Percentiles rank a stretch among this genome's conserved stretches.
Evolutionary conservation across 768 basidiomycete genomes (phyloP).

Genomic region (Pleurotus eryngii): DNA sequence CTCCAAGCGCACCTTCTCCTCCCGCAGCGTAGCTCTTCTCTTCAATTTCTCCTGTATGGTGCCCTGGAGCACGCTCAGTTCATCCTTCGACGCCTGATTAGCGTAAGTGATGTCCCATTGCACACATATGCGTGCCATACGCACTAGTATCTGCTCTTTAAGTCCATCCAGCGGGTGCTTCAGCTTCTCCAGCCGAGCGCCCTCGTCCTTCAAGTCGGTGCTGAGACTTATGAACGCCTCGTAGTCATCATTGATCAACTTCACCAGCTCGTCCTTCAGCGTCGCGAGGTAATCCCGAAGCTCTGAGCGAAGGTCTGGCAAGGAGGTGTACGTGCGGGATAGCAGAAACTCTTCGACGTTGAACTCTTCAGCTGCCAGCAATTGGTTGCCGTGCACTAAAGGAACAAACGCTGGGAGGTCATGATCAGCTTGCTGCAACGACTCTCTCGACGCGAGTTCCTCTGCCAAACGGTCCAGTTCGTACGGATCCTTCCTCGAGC

Average conservation of each 20-base stretch:
- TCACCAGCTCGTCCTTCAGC: conserved; percentile 91
- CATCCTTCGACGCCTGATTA: conserved; percentile 54
- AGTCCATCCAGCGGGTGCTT: conserved; percentile 65
- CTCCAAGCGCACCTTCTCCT: conserved; percentile 66
- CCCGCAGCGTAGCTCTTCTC: conserved; percentile 71
- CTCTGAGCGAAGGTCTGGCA: conserved; percentile 85
- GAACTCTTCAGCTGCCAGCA: conserved; percentile 67
- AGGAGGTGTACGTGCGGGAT: conserved; percentile 78
- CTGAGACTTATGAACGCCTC: conserved; percentile 96
- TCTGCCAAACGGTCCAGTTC: conserved; percentile 71
- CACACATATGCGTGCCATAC: conserved; percentile 19
- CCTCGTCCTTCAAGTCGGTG: conserved; percentile 87
- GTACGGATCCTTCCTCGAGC: conserved; percentile 45
- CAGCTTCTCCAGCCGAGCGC: conserved; percentile 63
- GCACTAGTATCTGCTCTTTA: conserved; percentile 64
- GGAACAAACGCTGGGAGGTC: conserved; percentile 66
- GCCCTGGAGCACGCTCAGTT: conserved; percentile 64
- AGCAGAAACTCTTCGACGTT: conserved; percentile 86
- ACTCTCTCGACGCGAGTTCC: conserved; percentile 61
- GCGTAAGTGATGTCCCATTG: background rate
- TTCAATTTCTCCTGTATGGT: conserved; percentile 77
- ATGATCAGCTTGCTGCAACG: conserved; percentile 23
- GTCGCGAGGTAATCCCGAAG: conserved; percentile 79
- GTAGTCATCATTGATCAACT: conserved; percentile 96
- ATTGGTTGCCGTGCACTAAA: conserved; percentile 76